Evolutionary conservation across 140 eudicot species (phyloP).

Genomic region (Artemisia princeps): DNA sequence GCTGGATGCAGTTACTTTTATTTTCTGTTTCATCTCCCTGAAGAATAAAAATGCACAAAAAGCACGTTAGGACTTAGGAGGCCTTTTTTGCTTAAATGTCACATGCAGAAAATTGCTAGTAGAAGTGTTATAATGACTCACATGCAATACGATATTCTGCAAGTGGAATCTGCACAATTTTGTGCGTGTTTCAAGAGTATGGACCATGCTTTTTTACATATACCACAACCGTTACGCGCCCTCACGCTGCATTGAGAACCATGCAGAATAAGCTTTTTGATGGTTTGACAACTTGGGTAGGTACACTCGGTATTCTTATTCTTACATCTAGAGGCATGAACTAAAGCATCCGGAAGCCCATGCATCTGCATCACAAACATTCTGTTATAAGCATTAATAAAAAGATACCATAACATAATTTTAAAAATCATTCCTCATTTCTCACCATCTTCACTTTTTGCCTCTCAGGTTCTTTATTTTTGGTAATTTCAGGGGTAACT

Average conservation of each 20-base stretch:
- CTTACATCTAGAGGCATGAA: conserved; percentile 35
- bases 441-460: conserved; percentile 18
- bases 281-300: conserved; percentile 14
- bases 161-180: conserved; percentile 26
- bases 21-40: conserved; percentile 16
- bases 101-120: not conserved
- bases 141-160: conserved; percentile 41
- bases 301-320: conserved; percentile 22
- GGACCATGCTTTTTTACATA: conserved; percentile 28
- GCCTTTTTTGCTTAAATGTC: not conserved
- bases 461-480: conserved; percentile 16
- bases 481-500: conserved; percentile 12
- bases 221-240: conserved; percentile 22
- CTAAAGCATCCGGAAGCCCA: conserved; percentile 22
- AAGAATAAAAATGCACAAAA: conserved; percentile 1
- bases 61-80: not conserved
- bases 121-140: conserved; percentile 11
- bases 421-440: not conserved
- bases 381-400: not conserved
- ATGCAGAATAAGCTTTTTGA: conserved; percentile 32
- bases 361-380: conserved; percentile 30
- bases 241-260: conserved; percentile 18
- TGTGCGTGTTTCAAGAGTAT: conserved; percentile 28
- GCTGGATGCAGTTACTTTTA: not conserved
- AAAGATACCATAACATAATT: conserved; percentile 6